Evolutionary conservation across 345 rosid species (phyloP).

Genomic region (Atalantia buxifolia): DNA sequence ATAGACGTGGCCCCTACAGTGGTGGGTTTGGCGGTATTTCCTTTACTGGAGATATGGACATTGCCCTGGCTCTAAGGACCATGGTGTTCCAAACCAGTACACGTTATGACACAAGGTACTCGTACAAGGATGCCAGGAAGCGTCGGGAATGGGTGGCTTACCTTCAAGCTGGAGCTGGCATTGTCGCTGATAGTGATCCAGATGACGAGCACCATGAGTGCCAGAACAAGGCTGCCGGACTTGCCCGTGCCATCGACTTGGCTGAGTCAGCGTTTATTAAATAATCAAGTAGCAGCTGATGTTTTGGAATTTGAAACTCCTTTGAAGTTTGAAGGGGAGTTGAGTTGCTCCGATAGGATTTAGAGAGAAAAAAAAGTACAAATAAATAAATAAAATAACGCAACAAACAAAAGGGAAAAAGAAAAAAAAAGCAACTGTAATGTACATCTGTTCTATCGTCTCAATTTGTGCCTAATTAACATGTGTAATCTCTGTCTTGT

Average conservation of each 20-base stretch:
- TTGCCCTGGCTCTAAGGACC: constrained; percentile 77
- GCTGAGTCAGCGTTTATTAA: constrained; percentile 71
- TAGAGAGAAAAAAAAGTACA: no score
- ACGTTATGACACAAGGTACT: constrained; percentile 68
- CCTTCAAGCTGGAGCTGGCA: constrained; percentile 83
- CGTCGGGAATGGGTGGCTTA: constrained; percentile 82
- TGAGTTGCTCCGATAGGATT: not conserved
- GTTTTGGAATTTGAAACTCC: not conserved
- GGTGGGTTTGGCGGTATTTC: constrained; percentile 86
- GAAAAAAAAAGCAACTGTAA: no score
- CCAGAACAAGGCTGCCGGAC: constrained; percentile 75
- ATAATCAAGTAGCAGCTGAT: constrained; percentile 7
- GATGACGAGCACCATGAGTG: constrained; percentile 73
- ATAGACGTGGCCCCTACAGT: constrained; percentile 86
- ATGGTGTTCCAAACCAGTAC: constrained; percentile 71
- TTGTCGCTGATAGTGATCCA: constrained; percentile 80
- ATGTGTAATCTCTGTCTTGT: not conserved
- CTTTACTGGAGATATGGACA: constrained; percentile 80
- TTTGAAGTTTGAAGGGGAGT: not conserved
- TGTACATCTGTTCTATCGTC: not conserved
- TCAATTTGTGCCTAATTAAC: not conserved
- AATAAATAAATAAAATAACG: no score
- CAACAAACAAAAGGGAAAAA: no score
- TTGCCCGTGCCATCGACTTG: constrained; percentile 83
- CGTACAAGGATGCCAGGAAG: constrained; percentile 37